Evolutionary conservation across 1,284 basidiomycete species (phyloP).

Genomic region (Microbotryomycetes sp.): DNA sequence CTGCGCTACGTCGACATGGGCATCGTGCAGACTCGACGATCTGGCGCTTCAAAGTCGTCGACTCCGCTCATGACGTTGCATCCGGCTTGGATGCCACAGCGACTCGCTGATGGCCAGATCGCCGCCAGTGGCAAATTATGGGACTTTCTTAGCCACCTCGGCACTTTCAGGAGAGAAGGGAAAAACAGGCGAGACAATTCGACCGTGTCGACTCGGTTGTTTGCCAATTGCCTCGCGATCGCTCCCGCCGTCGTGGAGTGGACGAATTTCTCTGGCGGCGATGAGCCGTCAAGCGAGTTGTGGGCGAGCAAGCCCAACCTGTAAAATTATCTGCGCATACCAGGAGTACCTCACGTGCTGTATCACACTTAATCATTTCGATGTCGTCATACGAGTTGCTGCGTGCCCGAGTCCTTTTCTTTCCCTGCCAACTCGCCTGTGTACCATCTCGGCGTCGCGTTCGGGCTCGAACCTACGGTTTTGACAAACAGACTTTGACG

Average conservation of each 20-base stretch:
- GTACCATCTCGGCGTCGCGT: too few species aligned
- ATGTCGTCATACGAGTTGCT: too few species aligned
- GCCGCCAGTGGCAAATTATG: conserved; percentile 32
- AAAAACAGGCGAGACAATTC: conserved; percentile 12
- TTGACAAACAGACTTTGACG: too few species aligned
- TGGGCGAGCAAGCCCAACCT: conserved; percentile 19
- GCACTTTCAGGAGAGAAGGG: conserved; percentile 40
- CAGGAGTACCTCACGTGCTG: too few species aligned
- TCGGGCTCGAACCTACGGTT: too few species aligned
- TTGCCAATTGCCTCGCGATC: conserved; percentile 27
- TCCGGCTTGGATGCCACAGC: conserved; percentile 36
- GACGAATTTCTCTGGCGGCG: conserved; percentile 3
- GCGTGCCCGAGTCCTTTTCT: too few species aligned
- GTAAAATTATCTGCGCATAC: neutral
- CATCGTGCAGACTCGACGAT: conserved; percentile 19
- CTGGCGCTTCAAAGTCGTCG: conserved; percentile 6
- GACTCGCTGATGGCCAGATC: conserved; percentile 13
- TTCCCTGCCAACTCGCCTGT: too few species aligned
- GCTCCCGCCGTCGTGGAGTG: conserved; percentile 25
- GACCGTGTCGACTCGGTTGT: conserved; percentile 25
- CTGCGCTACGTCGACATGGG: conserved; percentile 27
- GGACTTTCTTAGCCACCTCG: conserved; percentile 37
- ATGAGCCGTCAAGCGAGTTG: conserved; percentile 14
- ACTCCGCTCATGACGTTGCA: conserved; percentile 39
- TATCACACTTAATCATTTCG: too few species aligned